A percentile compares a stretch with the other conserved stretches of the same genome.
These are phyloP conservation scores for Megacollybia platyphylla DNA, from an alignment of 1,284 basidiomycete species.

Conservation along the genomic window DNA sequence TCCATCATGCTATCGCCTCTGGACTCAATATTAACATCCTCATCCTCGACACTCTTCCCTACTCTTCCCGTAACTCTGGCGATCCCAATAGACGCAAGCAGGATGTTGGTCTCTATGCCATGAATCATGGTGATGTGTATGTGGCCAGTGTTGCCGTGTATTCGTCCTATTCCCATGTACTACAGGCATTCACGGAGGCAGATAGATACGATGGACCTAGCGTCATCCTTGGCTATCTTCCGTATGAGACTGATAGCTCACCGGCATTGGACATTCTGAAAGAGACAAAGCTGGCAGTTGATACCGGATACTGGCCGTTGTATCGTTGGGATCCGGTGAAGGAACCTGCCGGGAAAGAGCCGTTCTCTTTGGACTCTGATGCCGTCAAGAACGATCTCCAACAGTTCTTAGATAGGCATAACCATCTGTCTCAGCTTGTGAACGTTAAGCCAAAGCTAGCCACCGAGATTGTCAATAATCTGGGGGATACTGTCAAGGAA, in stretches of 20 bases:
- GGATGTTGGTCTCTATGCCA: conserved; percentile 92
- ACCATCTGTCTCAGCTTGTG: conserved; percentile 88
- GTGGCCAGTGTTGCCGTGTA: conserved; percentile 94
- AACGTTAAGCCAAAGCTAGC: conserved; percentile 74
- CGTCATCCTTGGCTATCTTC: conserved; percentile 90
- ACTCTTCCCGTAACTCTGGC: conserved; percentile 59
- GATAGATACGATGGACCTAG: conserved; percentile 86
- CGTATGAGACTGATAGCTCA: conserved; percentile 68
- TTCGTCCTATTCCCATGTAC: conserved; percentile 89
- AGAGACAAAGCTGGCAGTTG: conserved; percentile 95
- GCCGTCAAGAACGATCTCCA: conserved; percentile 91
- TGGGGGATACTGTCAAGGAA: conserved; percentile 78
- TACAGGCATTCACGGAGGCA: conserved; percentile 88
- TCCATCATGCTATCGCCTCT: conserved; percentile 77
- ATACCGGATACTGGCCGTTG: conserved; percentile 95
- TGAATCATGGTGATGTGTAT: conserved; percentile 97
- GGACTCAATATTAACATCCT: conserved; percentile 77
- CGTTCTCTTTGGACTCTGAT: conserved; percentile 90
- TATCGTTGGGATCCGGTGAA: conserved; percentile 95
- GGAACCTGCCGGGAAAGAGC: conserved; percentile 63
- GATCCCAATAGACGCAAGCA: conserved; percentile 77
- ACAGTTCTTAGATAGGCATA: conserved; percentile 92
- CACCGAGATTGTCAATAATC: conserved; percentile 72
- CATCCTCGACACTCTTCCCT: conserved; percentile 88
- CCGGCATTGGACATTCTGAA: conserved; percentile 85